A percentile compares a stretch with the other conserved stretches of the same genome.
Conservation (phyloP, 345 rosid genomes). For the Raphanus raphanistrum region DNA sequence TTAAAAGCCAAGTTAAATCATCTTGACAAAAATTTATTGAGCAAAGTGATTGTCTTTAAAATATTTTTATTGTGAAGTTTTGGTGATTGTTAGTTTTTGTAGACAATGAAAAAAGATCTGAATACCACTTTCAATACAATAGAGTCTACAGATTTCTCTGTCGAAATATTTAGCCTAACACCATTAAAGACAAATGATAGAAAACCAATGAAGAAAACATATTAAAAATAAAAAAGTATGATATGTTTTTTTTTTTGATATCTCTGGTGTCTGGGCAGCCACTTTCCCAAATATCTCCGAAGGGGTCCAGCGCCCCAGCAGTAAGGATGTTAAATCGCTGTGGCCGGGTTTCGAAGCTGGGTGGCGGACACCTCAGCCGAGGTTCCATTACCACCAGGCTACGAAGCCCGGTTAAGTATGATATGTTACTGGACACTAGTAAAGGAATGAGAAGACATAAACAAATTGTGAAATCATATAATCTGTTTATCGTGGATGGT, state of each 20-base stretch:
- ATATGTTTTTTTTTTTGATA: too few species aligned
- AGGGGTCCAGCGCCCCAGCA: too few species aligned
- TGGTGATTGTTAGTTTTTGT: not conserved
- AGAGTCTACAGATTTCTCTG: not conserved
- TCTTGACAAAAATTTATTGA: not conserved
- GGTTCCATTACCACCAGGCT: too few species aligned
- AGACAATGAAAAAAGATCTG: not conserved
- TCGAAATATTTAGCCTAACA: not conserved
- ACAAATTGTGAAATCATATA: not conserved
- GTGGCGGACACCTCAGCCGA: too few species aligned
- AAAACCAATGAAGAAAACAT: not conserved
- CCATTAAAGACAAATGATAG: not conserved
- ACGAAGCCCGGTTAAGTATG: too few species aligned
- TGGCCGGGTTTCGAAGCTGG: too few species aligned
- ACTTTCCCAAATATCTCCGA: too few species aligned
- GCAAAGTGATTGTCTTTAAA: not conserved
- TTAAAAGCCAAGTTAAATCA: not conserved
- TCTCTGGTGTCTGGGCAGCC: too few species aligned
- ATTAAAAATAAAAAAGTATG: not conserved
- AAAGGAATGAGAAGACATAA: not conserved
- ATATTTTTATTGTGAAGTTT: not conserved
- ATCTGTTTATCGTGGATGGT: not conserved
- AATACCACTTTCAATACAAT: not conserved
- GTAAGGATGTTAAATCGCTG: too few species aligned
- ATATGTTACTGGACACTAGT: not conserved